A percentile compares a stretch with the other conserved stretches of the same genome.
Conservation (phyloP, 768 basidiomycete species). For the Calocybe indica region DNA sequence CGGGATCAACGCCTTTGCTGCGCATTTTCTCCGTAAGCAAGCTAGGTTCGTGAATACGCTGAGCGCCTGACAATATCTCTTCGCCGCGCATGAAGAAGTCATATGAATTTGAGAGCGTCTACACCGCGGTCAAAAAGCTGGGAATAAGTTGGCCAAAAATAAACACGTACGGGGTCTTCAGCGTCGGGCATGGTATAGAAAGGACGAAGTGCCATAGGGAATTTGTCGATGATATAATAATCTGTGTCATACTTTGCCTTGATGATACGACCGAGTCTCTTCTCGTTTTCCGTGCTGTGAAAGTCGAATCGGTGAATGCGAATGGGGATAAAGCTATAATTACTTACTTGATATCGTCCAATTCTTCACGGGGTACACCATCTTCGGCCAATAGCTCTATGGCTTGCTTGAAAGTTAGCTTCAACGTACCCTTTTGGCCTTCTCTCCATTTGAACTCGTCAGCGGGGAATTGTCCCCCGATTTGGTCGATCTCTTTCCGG, state of each 20-base stretch:
- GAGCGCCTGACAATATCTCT: conserved; percentile 97
- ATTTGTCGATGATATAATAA: conserved; percentile 99
- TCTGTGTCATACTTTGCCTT: conserved; percentile 94
- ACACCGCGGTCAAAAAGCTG: conserved; percentile 7
- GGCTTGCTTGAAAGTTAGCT: conserved; percentile 82
- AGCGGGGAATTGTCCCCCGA: conserved; percentile 86
- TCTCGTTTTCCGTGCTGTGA: conserved; percentile 89
- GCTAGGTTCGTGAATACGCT: conserved; percentile 89
- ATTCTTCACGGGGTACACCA: conserved; percentile 67
- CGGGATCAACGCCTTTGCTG: conserved; percentile 83
- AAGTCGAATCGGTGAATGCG: conserved; percentile 7
- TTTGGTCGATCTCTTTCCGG: conserved; percentile 73
- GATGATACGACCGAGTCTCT: conserved; percentile 83
- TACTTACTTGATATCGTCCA: conserved; percentile 87
- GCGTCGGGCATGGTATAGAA: conserved; percentile 99
- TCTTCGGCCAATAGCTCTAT: conserved; percentile 83
- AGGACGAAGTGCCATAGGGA: conserved; percentile 90
- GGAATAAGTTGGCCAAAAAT: conserved; percentile 2
- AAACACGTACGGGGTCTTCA: conserved; percentile 64
- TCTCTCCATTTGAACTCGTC: conserved; percentile 96
- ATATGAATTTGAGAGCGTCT: conserved; percentile 95
- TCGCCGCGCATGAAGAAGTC: conserved; percentile 99
- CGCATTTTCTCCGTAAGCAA: conserved; percentile 84
- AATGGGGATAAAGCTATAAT: not conserved
- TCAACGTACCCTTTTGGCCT: conserved; percentile 82